Percentiles rank a stretch among this genome's conserved stretches.
phyloP scores from a whole-genome alignment of 2,329 filamentous ascomycete species.

The Fusarium graminum region DNA sequence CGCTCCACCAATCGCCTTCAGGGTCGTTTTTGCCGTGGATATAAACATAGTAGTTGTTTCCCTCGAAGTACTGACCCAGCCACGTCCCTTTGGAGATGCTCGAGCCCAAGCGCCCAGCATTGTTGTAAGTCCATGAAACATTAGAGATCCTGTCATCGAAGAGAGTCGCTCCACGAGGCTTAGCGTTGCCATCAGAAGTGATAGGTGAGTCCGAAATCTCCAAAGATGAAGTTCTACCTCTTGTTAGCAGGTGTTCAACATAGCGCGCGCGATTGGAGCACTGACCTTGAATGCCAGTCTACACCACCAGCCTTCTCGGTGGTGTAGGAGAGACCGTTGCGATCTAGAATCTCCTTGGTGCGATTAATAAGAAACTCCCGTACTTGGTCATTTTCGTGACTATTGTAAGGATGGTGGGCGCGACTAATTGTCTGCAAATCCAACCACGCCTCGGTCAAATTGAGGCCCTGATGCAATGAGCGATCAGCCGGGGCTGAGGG shows the following conservation, averaged over 20 bases:
- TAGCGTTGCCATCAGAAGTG: conserved; percentile 6
- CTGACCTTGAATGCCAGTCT: conserved; percentile 48
- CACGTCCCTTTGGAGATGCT: conserved; percentile 48
- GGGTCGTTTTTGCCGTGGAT: conserved; percentile 85
- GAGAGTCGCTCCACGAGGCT: conserved; percentile 65
- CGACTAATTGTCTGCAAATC: conserved; percentile 83
- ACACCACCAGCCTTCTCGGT: conserved; percentile 56
- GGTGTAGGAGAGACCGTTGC: conserved; percentile 66
- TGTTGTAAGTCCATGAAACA: conserved; percentile 69
- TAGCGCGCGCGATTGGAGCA: background rate
- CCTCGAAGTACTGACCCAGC: conserved; percentile 84
- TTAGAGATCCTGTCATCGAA: conserved; percentile 87
- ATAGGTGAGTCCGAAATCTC: conserved; percentile 1
- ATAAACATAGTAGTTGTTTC: conserved; percentile 92
- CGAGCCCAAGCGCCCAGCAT: conserved; percentile 27
- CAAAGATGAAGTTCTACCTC: conserved; percentile 14
- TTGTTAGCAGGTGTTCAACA: conserved; percentile 7
- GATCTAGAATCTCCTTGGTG: conserved; percentile 76
- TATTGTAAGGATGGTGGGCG: conserved; percentile 90
- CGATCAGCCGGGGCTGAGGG: conserved; percentile 70
- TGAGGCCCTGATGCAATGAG: conserved; percentile 70
- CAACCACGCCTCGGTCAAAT: conserved; percentile 87
- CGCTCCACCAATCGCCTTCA: conserved; percentile 79
- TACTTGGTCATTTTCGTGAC: conserved; percentile 82
- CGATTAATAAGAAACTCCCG: conserved; percentile 80